These are phyloP conservation scores for Ascochyta viciae-villosae DNA, from an alignment of 2,329 filamentous ascomycete genomes.

Conservation along the genomic window DNA sequence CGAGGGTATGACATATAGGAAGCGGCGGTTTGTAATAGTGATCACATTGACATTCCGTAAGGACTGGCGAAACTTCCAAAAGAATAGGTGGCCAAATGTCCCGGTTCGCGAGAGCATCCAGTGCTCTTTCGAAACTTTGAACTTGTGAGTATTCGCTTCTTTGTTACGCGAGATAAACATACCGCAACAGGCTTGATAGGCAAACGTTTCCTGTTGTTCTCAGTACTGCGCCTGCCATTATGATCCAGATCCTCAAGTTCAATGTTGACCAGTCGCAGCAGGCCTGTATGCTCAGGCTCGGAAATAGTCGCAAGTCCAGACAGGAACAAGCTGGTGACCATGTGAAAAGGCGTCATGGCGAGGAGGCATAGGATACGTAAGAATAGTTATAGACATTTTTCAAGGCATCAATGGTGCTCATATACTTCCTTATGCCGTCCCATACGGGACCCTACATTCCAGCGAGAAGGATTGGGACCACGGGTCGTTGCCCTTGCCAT, in stretches of 20 bases:
- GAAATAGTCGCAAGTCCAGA: neutral
- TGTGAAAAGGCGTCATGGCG: neutral
- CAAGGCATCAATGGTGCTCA: neutral
- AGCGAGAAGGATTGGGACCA: conserved; percentile 4
- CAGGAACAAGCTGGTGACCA: conserved; percentile 1
- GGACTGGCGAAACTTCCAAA: neutral
- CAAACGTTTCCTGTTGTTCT: neutral
- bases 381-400: neutral
- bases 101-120: neutral
- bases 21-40: neutral
- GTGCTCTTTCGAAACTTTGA: neutral
- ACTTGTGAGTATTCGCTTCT: neutral
- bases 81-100: neutral
- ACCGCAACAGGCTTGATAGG: conserved; percentile 7
- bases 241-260: conserved; percentile 12
- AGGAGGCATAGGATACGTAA: neutral
- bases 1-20: neutral
- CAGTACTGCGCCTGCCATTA: conserved; percentile 1
- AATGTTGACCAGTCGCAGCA: conserved; percentile 1
- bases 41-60: conserved; percentile 9
- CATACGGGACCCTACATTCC: conserved; percentile 8
- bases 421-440: neutral
- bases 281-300: neutral
- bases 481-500: conserved; percentile 7
- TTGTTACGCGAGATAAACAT: neutral